Conservation (phyloP, 2,329 filamentous ascomycete genomes). For the Phyllosticta ampelicida region DNA sequence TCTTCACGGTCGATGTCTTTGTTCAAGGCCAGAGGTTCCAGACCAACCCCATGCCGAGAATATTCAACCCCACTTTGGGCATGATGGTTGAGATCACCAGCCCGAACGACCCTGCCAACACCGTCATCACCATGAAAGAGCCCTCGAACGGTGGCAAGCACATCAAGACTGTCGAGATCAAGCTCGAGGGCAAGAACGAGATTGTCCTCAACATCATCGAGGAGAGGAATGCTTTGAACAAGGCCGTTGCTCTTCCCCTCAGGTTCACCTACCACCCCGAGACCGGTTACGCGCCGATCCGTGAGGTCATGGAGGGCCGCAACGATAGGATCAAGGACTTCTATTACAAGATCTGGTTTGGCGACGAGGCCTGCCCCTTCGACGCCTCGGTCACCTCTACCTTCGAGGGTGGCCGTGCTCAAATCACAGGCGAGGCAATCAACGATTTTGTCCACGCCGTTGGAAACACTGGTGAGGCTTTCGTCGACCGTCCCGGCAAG, state of each 20-base stretch:
- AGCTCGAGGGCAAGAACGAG: slow-evolving; percentile 61
- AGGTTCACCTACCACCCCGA: slow-evolving; percentile 91
- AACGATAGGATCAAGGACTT: slow-evolving; percentile 99
- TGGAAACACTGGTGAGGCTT: slow-evolving; percentile 93
- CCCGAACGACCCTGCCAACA: slow-evolving; percentile 73
- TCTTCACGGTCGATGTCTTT: slow-evolving; percentile 87
- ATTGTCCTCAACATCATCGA: slow-evolving; percentile 88
- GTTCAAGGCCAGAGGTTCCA: slow-evolving; percentile 96
- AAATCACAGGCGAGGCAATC: slow-evolving; percentile 83
- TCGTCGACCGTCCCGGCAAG: slow-evolving; percentile 91
- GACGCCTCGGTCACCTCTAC: slow-evolving; percentile 74
- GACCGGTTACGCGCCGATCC: slow-evolving; percentile 92
- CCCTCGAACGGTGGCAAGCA: slow-evolving; percentile 78
- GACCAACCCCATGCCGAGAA: slow-evolving; percentile 87
- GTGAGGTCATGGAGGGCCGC: slow-evolving; percentile 88
- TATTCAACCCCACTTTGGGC: slow-evolving; percentile 76
- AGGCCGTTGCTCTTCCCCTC: slow-evolving; percentile 72
- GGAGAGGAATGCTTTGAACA: slow-evolving; percentile 75
- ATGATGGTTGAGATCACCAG: slow-evolving; percentile 80
- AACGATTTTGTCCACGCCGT: slow-evolving; percentile 99
- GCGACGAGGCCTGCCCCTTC: slow-evolving; percentile 70
- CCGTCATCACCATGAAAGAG: slow-evolving; percentile 77
- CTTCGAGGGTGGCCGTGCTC: slow-evolving; percentile 82
- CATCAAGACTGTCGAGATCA: slow-evolving; percentile 78
- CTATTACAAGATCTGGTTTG: slow-evolving; percentile 98